These are phyloP conservation scores for Chiua sp. DNA, from an alignment of 1,284 basidiomycete species.

Conservation along the genomic window DNA sequence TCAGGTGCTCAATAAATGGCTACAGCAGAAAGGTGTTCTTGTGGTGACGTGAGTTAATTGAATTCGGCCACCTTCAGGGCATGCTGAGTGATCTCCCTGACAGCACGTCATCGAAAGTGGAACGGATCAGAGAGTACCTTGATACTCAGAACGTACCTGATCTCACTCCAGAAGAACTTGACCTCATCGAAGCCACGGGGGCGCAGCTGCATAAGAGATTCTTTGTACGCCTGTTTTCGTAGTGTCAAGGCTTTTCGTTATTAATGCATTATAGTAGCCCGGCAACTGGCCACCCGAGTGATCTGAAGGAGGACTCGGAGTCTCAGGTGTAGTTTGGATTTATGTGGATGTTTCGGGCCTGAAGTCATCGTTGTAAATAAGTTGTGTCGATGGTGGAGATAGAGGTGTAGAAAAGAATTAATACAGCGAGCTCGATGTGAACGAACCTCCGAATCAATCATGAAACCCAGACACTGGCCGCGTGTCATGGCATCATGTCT, in stretches of 20 bases:
- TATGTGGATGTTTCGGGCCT: not conserved
- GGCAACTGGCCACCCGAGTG: conserved; percentile 1
- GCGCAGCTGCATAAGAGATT: conserved; percentile 59
- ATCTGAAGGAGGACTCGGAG: not conserved
- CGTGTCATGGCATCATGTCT: too few relatives aligned
- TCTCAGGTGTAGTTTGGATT: too few relatives aligned
- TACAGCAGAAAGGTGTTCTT: conserved; percentile 58
- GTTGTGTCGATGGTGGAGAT: not conserved
- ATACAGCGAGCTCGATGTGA: too few relatives aligned
- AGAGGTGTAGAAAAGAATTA: too few relatives aligned
- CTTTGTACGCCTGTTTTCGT: conserved; percentile 24
- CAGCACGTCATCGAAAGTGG: conserved; percentile 74
- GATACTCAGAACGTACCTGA: conserved; percentile 58
- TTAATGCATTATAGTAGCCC: not conserved
- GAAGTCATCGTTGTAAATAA: not conserved
- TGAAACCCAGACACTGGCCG: too few relatives aligned
- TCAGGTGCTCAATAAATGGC: conserved; percentile 67
- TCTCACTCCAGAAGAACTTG: conserved; percentile 64
- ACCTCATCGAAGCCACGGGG: conserved; percentile 65
- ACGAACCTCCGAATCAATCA: too few relatives aligned
- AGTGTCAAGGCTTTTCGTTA: not conserved
- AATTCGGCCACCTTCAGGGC: not conserved
- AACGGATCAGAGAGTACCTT: conserved; percentile 71
- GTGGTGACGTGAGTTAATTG: conserved; percentile 68
- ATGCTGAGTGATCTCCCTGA: conserved; percentile 6